Conservation (phyloP, 768 basidiomycete species). For the Agaricus sinodeliciosus region DNA sequence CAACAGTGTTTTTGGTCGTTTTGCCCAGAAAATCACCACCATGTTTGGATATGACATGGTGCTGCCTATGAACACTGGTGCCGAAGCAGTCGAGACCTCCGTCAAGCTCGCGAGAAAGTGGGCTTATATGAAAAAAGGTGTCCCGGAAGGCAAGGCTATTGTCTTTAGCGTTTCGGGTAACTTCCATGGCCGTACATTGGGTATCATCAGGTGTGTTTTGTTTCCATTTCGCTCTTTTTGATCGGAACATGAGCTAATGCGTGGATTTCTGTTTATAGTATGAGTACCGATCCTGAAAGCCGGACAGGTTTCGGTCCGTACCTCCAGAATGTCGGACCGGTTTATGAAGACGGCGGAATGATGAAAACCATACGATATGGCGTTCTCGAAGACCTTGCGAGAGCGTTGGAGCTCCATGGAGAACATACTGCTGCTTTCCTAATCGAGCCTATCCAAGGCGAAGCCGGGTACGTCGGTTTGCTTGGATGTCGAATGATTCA, state of each 20-base stretch:
- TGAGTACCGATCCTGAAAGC: conserved; percentile 93
- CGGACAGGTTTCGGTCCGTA: conserved; percentile 89
- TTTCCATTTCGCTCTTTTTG: conserved; percentile 11
- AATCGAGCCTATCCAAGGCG: conserved; percentile 98
- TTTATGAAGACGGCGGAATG: conserved; percentile 24
- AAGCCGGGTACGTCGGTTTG: conserved; percentile 69
- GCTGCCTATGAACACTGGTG: conserved; percentile 98
- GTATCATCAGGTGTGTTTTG: conserved; percentile 64
- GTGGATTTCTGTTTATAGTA: conserved; percentile 34
- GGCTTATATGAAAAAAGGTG: conserved; percentile 87
- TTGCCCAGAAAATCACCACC: conserved; percentile 76
- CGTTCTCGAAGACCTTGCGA: conserved; percentile 72
- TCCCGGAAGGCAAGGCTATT: conserved; percentile 76
- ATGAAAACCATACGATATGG: conserved; percentile 75
- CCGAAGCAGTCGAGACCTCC: conserved; percentile 97
- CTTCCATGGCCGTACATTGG: conserved; percentile 92
- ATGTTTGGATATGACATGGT: conserved; percentile 94
- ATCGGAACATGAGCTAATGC: background rate
- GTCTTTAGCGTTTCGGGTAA: conserved; percentile 84
- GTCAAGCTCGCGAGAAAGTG: conserved; percentile 95
- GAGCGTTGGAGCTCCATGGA: conserved; percentile 75
- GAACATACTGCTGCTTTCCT: conserved; percentile 87
- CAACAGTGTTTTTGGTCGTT: conserved; percentile 86
- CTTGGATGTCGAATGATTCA: background rate
- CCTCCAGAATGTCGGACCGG: conserved; percentile 76